A percentile compares a stretch with the other conserved stretches of the same genome.
phyloP scores from a whole-genome alignment of 768 basidiomycete species.

The Trametes coccinea region DNA sequence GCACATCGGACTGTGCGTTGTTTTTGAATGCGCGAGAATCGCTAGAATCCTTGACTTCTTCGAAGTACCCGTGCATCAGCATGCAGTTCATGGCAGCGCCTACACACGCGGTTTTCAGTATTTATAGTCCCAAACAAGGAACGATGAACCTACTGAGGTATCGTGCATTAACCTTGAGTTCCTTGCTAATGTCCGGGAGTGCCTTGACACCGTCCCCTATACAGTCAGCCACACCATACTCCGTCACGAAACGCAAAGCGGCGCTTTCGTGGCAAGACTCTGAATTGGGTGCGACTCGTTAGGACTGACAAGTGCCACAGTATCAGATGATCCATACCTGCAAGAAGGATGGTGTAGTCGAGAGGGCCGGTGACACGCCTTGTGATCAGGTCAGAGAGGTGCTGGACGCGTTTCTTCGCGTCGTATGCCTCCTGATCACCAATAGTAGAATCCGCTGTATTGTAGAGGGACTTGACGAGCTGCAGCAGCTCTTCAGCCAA shows the following conservation, averaged over 20 bases:
- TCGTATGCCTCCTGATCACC: not conserved
- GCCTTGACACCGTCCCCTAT: conserved; percentile 10
- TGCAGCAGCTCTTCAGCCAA: not conserved
- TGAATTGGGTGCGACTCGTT: not conserved
- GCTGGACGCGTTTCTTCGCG: conserved; percentile 2
- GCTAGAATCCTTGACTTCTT: conserved; percentile 4
- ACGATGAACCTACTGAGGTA: conserved; percentile 2
- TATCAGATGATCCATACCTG: not conserved
- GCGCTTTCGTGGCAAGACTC: conserved; percentile 19
- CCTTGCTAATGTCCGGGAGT: not conserved
- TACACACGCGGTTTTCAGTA: not conserved
- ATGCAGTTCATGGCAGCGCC: conserved; percentile 17
- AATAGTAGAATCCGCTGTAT: not conserved
- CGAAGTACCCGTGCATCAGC: conserved; percentile 14
- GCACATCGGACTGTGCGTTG: conserved; percentile 1
- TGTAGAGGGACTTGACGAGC: not conserved
- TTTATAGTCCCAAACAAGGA: not conserved
- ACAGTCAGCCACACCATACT: conserved; percentile 5
- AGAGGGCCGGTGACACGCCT: conserved; percentile 6
- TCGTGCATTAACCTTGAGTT: not conserved
- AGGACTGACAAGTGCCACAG: not conserved
- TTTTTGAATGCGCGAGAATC: conserved; percentile 17
- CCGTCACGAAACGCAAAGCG: conserved; percentile 9
- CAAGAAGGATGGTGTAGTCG: conserved; percentile 15
- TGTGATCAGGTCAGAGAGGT: not conserved